A percentile compares a stretch with the other conserved stretches of the same genome.
Evolutionary conservation across 2,329 filamentous ascomycete genomes (phyloP).

Genomic region (Pyrenophora graminea): DNA sequence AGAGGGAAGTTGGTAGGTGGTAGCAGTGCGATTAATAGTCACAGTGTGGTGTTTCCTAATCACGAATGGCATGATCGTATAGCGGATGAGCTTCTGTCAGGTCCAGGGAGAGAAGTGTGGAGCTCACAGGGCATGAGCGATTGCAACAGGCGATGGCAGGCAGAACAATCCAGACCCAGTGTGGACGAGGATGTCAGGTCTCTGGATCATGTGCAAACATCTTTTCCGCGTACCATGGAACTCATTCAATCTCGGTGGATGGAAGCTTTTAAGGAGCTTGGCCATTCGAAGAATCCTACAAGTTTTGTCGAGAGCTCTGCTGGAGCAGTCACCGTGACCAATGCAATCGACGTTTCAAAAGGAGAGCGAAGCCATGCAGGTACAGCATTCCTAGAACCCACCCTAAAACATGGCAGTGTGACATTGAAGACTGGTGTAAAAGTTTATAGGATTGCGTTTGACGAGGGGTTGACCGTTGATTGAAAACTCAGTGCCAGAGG

Average conservation of each 20-base stretch:
- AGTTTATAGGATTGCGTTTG: slow-evolving; percentile 20
- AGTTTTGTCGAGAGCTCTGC: slow-evolving; percentile 16
- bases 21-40: slow-evolving; percentile 27
- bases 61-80: slow-evolving; percentile 25
- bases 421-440: slow-evolving; percentile 18
- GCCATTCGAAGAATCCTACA: slow-evolving; percentile 11
- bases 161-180: slow-evolving; percentile 3
- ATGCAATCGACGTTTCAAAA: slow-evolving; percentile 22
- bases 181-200: neutral
- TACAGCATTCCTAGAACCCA: slow-evolving; percentile 22
- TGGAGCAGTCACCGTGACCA: slow-evolving; percentile 21
- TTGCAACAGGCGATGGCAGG: slow-evolving; percentile 21
- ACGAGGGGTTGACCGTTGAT: slow-evolving; percentile 5
- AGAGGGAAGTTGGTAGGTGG: slow-evolving; percentile 25
- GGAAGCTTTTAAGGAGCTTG: slow-evolving; percentile 23
- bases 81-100: slow-evolving; percentile 14
- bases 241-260: slow-evolving; percentile 19
- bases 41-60: slow-evolving; percentile 25
- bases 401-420: slow-evolving; percentile 22
- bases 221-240: slow-evolving; percentile 18
- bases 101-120: slow-evolving; percentile 15
- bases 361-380: slow-evolving; percentile 27
- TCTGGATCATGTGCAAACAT: slow-evolving; percentile 17
- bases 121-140: slow-evolving; percentile 16
- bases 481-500: slow-evolving; percentile 20